Conservation (phyloP, 495 filamentous ascomycete genomes). For the Elaphomyces granulatus region DNA sequence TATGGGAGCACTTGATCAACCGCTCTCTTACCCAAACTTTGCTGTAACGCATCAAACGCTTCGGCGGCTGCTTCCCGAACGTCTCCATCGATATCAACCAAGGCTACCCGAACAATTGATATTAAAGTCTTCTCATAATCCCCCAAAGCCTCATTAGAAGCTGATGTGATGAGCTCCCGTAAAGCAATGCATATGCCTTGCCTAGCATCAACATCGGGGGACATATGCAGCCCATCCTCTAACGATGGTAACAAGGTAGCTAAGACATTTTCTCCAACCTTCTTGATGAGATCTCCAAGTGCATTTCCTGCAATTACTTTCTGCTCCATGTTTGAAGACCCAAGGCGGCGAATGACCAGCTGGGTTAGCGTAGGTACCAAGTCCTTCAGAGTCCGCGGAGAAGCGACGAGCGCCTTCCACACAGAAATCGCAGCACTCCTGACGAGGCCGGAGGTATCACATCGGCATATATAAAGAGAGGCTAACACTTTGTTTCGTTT, state of each 20-base stretch:
- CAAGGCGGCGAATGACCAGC: constrained; percentile 84
- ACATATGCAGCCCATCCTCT: constrained; percentile 78
- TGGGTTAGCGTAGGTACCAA: constrained; percentile 88
- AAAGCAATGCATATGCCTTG: constrained; percentile 97
- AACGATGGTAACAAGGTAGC: constrained; percentile 78
- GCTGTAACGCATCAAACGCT: constrained; percentile 88
- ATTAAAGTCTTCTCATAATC: constrained; percentile 93
- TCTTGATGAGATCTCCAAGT: constrained; percentile 88
- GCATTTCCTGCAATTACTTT: constrained; percentile 97
- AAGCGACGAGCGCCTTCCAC: constrained; percentile 94
- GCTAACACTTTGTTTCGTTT: constrained; percentile 91
- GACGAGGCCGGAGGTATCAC: constrained; percentile 88
- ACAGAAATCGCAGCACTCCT: constrained; percentile 80
- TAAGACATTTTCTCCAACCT: constrained; percentile 86
- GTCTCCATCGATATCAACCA: constrained; percentile 77
- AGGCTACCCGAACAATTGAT: constrained; percentile 80
- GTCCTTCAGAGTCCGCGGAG: constrained; percentile 84
- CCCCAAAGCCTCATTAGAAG: constrained; percentile 75
- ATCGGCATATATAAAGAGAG: constrained; percentile 90
- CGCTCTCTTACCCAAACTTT: constrained; percentile 81
- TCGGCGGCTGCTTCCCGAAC: constrained; percentile 94
- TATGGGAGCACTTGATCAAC: constrained; percentile 91
- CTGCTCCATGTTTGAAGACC: constrained; percentile 93
- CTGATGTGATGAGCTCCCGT: constrained; percentile 83
- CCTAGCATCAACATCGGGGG: constrained; percentile 82